Percentiles rank a stretch among this genome's conserved stretches.
Conservation (phyloP, 2,329 filamentous ascomycete species). For the Aspergillus tanneri region DNA sequence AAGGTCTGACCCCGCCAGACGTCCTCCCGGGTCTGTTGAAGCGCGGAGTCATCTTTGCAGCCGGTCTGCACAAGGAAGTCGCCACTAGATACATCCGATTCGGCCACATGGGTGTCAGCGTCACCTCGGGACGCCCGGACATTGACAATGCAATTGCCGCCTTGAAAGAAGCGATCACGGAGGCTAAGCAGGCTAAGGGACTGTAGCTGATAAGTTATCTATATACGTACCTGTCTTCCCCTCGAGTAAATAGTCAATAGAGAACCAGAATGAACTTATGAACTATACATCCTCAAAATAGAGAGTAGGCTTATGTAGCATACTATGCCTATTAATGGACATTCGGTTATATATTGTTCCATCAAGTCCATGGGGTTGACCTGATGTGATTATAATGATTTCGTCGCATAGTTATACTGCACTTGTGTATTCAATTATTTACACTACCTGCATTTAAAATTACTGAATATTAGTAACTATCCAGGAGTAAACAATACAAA, state of each 20-base stretch:
- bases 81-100: slow-evolving; percentile 91
- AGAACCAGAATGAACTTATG: not conserved
- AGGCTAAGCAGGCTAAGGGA: slow-evolving; percentile 65
- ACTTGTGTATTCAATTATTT: too few relatives aligned
- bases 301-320: too few relatives aligned
- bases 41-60: slow-evolving; percentile 90
- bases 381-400: too few relatives aligned
- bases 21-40: slow-evolving; percentile 80
- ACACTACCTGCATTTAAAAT: too few relatives aligned
- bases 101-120: slow-evolving; percentile 95
- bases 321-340: too few relatives aligned
- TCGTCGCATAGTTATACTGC: too few relatives aligned
- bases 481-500: too few relatives aligned
- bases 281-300: not conserved
- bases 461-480: too few relatives aligned
- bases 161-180: slow-evolving; percentile 69
- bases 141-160: slow-evolving; percentile 80
- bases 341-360: too few relatives aligned
- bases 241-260: not conserved
- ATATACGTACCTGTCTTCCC: not conserved
- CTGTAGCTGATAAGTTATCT: slow-evolving; percentile 25
- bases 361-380: too few relatives aligned
- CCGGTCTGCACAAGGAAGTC: slow-evolving; percentile 94
- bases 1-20: slow-evolving; percentile 75
- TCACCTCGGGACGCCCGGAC: slow-evolving; percentile 76